Percentiles rank a stretch among this genome's conserved stretches.
These are phyloP conservation scores for Corniculantispora saksenae DNA, from an alignment of 2,329 filamentous ascomycete genomes.

Conservation along the genomic window DNA sequence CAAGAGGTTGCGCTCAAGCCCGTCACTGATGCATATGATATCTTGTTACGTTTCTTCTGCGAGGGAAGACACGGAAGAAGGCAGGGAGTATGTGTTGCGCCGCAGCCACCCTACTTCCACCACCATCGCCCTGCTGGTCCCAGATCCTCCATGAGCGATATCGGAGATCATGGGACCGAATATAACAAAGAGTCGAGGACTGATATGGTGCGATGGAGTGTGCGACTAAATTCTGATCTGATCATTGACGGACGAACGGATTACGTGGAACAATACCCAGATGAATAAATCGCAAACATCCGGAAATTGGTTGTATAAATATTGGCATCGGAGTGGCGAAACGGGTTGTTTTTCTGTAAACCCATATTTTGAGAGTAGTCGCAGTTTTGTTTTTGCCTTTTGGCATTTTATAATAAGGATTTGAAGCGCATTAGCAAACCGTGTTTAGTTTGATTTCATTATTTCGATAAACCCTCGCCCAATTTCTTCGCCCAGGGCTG, in stretches of 20 bases:
- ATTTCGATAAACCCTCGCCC: too few relatives aligned
- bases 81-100: slow-evolving; percentile 41
- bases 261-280: slow-evolving; percentile 27
- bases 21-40: slow-evolving; percentile 43
- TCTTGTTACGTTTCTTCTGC: slow-evolving; percentile 49
- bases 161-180: slow-evolving; percentile 34
- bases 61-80: slow-evolving; percentile 37
- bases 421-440: too few relatives aligned
- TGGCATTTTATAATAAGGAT: too few relatives aligned
- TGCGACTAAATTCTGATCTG: slow-evolving; percentile 41
- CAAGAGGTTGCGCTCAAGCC: slow-evolving; percentile 45
- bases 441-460: too few relatives aligned
- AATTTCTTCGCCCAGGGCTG: too few relatives aligned
- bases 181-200: slow-evolving; percentile 33
- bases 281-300: neutral
- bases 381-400: too few relatives aligned
- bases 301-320: too few relatives aligned
- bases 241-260: slow-evolving; percentile 36
- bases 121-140: slow-evolving; percentile 44
- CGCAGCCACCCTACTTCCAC: slow-evolving; percentile 47
- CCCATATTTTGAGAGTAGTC: too few relatives aligned
- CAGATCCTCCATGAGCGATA: slow-evolving; percentile 37
- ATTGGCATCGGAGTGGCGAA: too few relatives aligned
- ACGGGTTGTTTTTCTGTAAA: too few relatives aligned
- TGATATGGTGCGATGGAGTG: slow-evolving; percentile 41